phyloP scores from a whole-genome alignment of 2,329 filamentous ascomycete species.

The Colletotrichum spaethianum region DNA sequence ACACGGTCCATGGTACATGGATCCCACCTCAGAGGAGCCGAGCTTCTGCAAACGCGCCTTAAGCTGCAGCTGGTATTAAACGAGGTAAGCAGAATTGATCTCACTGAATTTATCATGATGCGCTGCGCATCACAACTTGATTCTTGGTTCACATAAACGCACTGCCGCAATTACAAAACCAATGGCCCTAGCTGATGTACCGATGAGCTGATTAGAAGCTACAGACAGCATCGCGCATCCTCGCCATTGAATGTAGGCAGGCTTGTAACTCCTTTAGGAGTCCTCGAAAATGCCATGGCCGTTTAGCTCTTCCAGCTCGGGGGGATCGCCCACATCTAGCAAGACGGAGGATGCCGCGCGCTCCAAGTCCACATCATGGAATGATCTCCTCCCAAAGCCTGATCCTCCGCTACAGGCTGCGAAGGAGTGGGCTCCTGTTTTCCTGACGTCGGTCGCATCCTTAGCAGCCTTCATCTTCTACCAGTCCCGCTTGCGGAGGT shows the following conservation, averaged over 20 bases:
- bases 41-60: constrained; percentile 1
- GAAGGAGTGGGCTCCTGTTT: constrained; percentile 64
- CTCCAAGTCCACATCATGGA: constrained; percentile 44
- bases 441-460: constrained; percentile 63
- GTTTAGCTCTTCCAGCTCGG: constrained; percentile 43
- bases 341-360: constrained; percentile 45
- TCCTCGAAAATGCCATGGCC: constrained; percentile 50
- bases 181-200: not conserved
- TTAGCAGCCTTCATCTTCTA: constrained; percentile 73
- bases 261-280: constrained; percentile 26
- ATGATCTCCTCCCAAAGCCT: constrained; percentile 38
- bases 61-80: constrained; percentile 7
- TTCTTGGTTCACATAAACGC: not conserved
- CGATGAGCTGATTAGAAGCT: constrained; percentile 21
- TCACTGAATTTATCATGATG: not conserved
- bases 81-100: constrained; percentile 12
- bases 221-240: not conserved
- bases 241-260: constrained; percentile 15
- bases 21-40: constrained; percentile 9
- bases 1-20: constrained; percentile 14
- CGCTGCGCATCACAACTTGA: not conserved
- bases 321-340: not conserved
- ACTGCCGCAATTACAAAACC: too few relatives aligned
- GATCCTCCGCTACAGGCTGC: constrained; percentile 63
- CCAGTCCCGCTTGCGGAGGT: constrained; percentile 84